Evolutionary conservation across 805 yeast species (phyloP), one percentile per base, ranked within the genome.

Genomic region (Myxozyma monticola): DNA sequence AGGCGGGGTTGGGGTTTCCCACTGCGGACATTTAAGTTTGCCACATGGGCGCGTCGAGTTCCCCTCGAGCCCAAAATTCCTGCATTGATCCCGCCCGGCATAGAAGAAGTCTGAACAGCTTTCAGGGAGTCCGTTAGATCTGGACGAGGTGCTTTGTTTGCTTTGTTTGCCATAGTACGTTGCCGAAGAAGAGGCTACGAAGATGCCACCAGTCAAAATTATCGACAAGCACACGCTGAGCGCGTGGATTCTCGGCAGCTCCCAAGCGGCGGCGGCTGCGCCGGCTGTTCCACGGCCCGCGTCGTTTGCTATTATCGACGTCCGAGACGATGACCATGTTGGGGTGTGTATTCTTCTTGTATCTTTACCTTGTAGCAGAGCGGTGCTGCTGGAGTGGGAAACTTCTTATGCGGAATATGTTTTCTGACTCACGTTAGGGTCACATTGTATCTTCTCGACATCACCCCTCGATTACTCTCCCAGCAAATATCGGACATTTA

Each of bases 291-390:
- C 45, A 15, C 39, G 35, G 18, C 48, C 57, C 17, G n/a, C 37
- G 7, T 42, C 49, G 20, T 37, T 55, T 20, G 42, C 48, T 25
- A 77, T 90, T 2, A 76, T 91, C 1, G 98, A 90, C 61, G 96
- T 91, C 1, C 75, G 98, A 45, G 97, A 90, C 48, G 75, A 78
- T 6, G 97, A 91, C 67, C 78, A 76, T 63, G 66, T 84, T 35
- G 97, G 97, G 1, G 88, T 69, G 53, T 51, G 79, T 50, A 37
- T 24, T 53, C 18, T n/a, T n/a, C n/a, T n/a, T n/a, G n/a, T n/a
- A n/a, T n/a, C n/a, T n/a, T 12, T n/a, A 4, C 15, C 25, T 2
- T 22, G 34, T 18, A 12, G 15, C 9, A 8, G 8, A 9, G 24
- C 15, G 7, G 28, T 8, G 17, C 20, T 12, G 7, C 28, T 37